A percentile compares a stretch with the other conserved stretches of the same genome.
phyloP scores from a whole-genome alignment of 441 rosid genomes.

The Viola pubescens region DNA sequence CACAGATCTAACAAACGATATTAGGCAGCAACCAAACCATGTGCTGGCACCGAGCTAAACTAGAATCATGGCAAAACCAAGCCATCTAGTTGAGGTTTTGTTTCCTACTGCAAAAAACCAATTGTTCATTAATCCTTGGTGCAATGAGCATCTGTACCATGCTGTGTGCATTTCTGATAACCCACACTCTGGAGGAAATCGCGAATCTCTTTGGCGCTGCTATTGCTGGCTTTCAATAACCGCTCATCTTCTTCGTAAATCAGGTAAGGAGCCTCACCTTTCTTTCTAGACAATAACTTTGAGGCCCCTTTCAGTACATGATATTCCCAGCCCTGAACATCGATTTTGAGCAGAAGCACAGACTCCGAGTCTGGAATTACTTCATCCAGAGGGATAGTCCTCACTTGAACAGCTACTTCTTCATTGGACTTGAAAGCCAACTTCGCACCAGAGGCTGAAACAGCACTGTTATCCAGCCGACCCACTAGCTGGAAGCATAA shows the following conservation, averaged over 20 bases:
- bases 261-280: slow-evolving; percentile 72
- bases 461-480: slow-evolving; percentile 92
- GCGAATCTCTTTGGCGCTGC: slow-evolving; percentile 67
- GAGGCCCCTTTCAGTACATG: slow-evolving; percentile 82
- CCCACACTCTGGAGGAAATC: slow-evolving; percentile 60
- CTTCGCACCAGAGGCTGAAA: slow-evolving; percentile 85
- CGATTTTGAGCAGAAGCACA: slow-evolving; percentile 68
- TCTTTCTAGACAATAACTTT: slow-evolving; percentile 65
- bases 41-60: no score
- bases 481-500: slow-evolving; percentile 60
- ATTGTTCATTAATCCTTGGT: slow-evolving; percentile 36
- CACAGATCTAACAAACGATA: no score
- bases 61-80: no score
- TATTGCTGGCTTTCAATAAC: slow-evolving; percentile 81
- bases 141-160: slow-evolving; percentile 89
- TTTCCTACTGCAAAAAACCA: not conserved
- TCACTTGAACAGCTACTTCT: slow-evolving; percentile 79
- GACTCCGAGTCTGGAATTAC: slow-evolving; percentile 48
- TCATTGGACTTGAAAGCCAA: slow-evolving; percentile 89
- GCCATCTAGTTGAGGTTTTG: slow-evolving; percentile 4
- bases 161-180: slow-evolving; percentile 57
- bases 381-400: slow-evolving; percentile 72
- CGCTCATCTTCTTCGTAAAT: slow-evolving; percentile 91
- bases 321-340: slow-evolving; percentile 98
- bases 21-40: no score